Evolutionary conservation across 495 filamentous ascomycete species (phyloP), one percentile per base, ranked within the genome.

Genomic region (Lasiosphaeria miniovina): DNA sequence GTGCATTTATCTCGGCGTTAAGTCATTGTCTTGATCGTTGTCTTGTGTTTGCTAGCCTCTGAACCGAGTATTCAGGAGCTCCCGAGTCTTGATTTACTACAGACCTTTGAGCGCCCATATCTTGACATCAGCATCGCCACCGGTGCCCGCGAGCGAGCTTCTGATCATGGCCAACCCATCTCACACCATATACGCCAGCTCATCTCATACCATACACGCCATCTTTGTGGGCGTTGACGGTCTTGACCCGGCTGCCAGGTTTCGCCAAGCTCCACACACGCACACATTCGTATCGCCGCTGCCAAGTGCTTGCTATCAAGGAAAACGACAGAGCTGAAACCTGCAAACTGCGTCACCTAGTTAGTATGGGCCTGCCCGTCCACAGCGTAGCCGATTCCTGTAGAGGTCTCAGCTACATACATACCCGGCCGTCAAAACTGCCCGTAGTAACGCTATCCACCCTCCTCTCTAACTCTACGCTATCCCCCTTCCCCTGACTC

Each of bases 131-230:
- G 90, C 92, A 82, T 98, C 94, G 2, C 87, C 90, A 10, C 94
- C 94, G 33, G 82, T 83, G 62, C 87, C 93, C 3, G n/a, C n/a
- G n/a, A n/a, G 88, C 84, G 36, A 97, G 81, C 74, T 82, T 90
- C n/a, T 75, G 73, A n/a, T 76, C 78, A 31, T 77, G 83, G 7
- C 83, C 82, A 15, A 90, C 81, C 95, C 94, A 98, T 8, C 77
- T 82, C 5, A 98, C 92, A 4, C 89, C n/a, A n/a, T n/a, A n/a
- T n/a, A n/a, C n/a, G n/a, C n/a, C n/a, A n/a, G n/a, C n/a, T n/a
- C n/a, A n/a, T n/a, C n/a, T n/a, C n/a, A n/a, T n/a, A n/a, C n/a
- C 92, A 65, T 88, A 90, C 7, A 98, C 90, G 3, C 94, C 94
- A 58, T 97, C 94, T 76, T 96, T 96, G 72, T 98, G 94, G 51